phyloP scores from a whole-genome alignment of 169 alveolate genomes.

The Plasmodium gaboni region DNA sequence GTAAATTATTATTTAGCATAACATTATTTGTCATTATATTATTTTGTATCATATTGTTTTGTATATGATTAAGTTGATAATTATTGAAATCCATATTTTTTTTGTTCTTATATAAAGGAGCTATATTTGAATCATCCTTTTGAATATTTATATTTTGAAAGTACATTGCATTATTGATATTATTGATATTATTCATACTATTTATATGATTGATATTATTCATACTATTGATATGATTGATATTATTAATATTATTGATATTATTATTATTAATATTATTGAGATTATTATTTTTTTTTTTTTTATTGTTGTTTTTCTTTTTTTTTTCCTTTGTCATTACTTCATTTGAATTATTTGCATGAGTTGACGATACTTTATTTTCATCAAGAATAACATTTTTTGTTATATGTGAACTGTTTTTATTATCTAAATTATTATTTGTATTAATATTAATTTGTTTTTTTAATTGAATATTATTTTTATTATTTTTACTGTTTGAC shows the following conservation, averaged over 20 bases:
- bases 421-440: not conserved
- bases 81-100: not conserved
- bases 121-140: not conserved
- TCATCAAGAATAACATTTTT: not conserved
- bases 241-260: not conserved
- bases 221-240: not conserved
- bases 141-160: not conserved
- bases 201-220: not conserved
- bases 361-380: not conserved
- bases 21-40: not conserved
- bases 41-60: not conserved
- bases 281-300: not conserved
- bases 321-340: not conserved
- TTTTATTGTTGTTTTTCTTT: not conserved
- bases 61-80: not conserved
- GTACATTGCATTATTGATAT: constrained; percentile 1
- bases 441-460: not conserved
- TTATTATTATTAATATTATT: not conserved
- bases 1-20: not conserved
- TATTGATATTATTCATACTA: not conserved
- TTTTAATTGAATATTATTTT: too few relatives aligned
- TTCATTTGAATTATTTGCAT: not conserved
- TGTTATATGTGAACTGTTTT: not conserved
- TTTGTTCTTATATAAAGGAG: not conserved
- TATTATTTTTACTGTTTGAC: too few relatives aligned